A percentile compares a stretch with the other conserved stretches of the same genome.
Conservation (phyloP, 1,139 yeast genomes). For the Candida frijolesensis region DNA sequence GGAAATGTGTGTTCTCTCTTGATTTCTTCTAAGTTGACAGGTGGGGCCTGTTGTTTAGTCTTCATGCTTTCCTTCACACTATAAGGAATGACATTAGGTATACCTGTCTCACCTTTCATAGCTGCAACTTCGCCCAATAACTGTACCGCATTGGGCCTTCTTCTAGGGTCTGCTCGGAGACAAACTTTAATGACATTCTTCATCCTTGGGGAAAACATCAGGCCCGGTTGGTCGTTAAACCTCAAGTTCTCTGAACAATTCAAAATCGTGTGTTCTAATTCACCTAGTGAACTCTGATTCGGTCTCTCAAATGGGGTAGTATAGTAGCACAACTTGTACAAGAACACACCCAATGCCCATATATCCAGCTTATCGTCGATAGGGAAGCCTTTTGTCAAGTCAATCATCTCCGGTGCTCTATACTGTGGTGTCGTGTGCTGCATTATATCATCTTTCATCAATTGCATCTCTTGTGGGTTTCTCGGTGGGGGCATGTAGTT, state of each 20-base stretch:
- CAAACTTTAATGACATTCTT: constrained; percentile 63
- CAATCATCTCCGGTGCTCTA: constrained; percentile 96
- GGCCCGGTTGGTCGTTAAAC: constrained; percentile 40
- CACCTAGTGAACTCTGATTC: constrained; percentile 36
- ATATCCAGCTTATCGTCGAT: constrained; percentile 94
- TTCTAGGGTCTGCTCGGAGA: constrained; percentile 66
- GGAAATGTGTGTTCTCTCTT: not conserved
- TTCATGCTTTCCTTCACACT: constrained; percentile 24
- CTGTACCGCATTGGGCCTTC: constrained; percentile 73
- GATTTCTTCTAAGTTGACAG: not conserved
- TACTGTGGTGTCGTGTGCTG: constrained; percentile 97
- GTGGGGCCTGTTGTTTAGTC: constrained; percentile 3
- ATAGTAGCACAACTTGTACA: constrained; percentile 89
- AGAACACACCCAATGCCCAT: constrained; percentile 94
- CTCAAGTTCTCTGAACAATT: constrained; percentile 36
- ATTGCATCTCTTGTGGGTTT: constrained; percentile 64
- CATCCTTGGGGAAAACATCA: constrained; percentile 44
- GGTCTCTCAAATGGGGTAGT: constrained; percentile 93
- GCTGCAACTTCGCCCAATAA: constrained; percentile 69
- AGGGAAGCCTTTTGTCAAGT: constrained; percentile 78
- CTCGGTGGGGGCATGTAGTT: constrained; percentile 64
- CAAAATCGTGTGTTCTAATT: constrained; percentile 43
- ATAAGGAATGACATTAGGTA: constrained; percentile 54
- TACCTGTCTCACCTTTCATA: constrained; percentile 52
- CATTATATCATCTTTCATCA: constrained; percentile 78